phyloP scores from a whole-genome alignment of 768 basidiomycete genomes.

The Suillus subluteus region DNA sequence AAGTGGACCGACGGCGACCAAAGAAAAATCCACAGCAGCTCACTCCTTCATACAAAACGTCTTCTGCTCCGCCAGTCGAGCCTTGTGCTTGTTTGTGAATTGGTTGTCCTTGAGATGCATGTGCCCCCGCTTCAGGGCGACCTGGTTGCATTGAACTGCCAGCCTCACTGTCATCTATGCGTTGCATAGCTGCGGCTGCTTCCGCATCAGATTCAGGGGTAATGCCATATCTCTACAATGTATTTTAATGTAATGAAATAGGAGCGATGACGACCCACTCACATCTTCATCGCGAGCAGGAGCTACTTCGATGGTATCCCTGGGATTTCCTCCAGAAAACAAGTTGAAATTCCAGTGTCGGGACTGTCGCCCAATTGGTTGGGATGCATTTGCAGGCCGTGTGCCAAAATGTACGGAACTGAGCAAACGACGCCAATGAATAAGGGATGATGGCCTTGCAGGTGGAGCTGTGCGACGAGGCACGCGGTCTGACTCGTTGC shows the following conservation, averaged over 20 bases:
- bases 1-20: neutral
- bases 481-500: neutral
- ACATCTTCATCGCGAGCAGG: neutral
- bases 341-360: neutral
- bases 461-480: neutral
- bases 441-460: no score
- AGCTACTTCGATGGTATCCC: neutral
- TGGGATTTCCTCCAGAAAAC: neutral
- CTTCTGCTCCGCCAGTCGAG: neutral
- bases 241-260: neutral
- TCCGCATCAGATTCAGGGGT: neutral
- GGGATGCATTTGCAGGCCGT: neutral
- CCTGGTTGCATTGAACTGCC: neutral
- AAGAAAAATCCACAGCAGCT: neutral
- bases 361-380: neutral
- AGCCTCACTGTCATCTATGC: neutral
- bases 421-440: neutral
- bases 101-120: neutral
- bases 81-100: neutral
- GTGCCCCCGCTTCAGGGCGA: neutral
- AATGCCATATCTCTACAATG: neutral
- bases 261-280: neutral
- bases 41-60: neutral
- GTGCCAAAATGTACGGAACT: neutral
- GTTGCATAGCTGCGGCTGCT: neutral